Conservation (phyloP, 495 filamentous ascomycete species). For the Apiosordaria backusii region DNA sequence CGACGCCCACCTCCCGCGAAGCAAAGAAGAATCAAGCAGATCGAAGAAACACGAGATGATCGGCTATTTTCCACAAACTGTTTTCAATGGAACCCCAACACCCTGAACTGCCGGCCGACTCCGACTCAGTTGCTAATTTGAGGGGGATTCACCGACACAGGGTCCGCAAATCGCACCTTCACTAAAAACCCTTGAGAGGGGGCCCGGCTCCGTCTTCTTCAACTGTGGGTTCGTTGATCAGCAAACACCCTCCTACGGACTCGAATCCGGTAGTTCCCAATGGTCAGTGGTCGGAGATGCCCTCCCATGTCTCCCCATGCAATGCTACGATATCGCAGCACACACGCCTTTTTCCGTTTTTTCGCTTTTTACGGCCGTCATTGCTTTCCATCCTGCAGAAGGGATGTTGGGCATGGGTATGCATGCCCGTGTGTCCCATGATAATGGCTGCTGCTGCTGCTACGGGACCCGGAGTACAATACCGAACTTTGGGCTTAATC, state of each 20-base stretch:
- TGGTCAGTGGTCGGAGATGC: not conserved
- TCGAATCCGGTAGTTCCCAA: not conserved
- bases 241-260: not conserved
- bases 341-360: not conserved
- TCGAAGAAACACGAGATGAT: not conserved
- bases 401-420: too few species aligned
- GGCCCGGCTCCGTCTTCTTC: not conserved
- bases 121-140: not conserved
- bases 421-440: too few species aligned
- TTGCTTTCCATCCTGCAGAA: not conserved
- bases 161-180: not conserved
- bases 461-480: not conserved
- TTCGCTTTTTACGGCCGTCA: not conserved
- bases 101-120: not conserved
- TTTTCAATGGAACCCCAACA: not conserved
- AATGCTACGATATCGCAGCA: not conserved
- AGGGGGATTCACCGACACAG: not conserved
- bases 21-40: too few species aligned
- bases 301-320: not conserved
- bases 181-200: too few species aligned
- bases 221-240: not conserved
- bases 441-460: too few species aligned
- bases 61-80: not conserved
- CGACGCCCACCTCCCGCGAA: not conserved
- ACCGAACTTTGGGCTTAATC: not conserved